phyloP scores from a whole-genome alignment of 805 yeast genomes.

The Pichia paraexigua region DNA sequence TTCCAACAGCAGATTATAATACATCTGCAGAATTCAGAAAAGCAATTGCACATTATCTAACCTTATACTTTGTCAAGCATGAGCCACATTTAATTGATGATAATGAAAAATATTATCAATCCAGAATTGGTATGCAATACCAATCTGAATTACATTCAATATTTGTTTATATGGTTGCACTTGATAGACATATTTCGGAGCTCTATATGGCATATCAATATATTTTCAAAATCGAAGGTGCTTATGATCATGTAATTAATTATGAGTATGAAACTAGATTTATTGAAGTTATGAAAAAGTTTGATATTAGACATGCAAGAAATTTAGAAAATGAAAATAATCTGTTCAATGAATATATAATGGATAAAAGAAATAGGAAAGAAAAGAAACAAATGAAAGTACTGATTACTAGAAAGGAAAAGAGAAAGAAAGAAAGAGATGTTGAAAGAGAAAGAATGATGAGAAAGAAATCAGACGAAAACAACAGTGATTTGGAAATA shows the following conservation, averaged over 20 bases:
- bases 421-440: not conserved
- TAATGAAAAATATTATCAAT: not conserved
- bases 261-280: not conserved
- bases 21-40: not conserved
- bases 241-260: not conserved
- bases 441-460: not conserved
- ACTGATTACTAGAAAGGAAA: not conserved
- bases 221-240: not conserved
- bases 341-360: not conserved
- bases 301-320: not conserved
- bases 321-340: not conserved
- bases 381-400: not conserved
- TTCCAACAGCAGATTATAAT: not conserved
- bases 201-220: not conserved
- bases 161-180: not conserved
- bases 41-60: not conserved
- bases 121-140: not conserved
- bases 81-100: not conserved
- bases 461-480: not conserved
- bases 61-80: not conserved
- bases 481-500: not conserved
- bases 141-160: not conserved
- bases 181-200: not conserved
- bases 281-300: not conserved
- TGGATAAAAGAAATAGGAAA: not conserved